Conservation (phyloP, 1,139 yeast species). For the Scheffersomyces stambukii region DNA sequence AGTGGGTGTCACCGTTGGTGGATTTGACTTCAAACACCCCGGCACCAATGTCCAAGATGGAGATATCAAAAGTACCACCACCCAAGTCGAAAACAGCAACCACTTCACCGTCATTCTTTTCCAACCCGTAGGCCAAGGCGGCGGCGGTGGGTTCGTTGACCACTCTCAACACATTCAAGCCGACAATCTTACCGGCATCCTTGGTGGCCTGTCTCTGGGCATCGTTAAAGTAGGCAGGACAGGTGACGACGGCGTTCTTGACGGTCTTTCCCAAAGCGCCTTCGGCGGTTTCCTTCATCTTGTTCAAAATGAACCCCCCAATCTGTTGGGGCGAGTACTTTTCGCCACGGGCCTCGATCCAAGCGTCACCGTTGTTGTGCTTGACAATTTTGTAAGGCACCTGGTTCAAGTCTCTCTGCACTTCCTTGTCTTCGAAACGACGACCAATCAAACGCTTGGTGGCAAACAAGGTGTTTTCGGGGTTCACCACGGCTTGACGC, state of each 20-base stretch:
- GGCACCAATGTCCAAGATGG: constrained; percentile 79
- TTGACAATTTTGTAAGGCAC: constrained; percentile 97
- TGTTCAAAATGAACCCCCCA: constrained; percentile 94
- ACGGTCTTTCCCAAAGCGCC: constrained; percentile 81
- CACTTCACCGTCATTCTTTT: constrained; percentile 68
- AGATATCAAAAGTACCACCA: constrained; percentile 88
- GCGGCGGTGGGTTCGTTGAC: constrained; percentile 99
- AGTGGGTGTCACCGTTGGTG: constrained; percentile 86
- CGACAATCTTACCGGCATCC: constrained; percentile 98
- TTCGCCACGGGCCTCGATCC: constrained; percentile 97
- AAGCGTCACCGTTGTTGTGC: constrained; percentile 97
- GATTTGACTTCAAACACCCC: constrained; percentile 88
- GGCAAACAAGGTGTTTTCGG: constrained; percentile 95
- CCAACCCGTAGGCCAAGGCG: constrained; percentile 95
- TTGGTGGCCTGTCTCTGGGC: constrained; percentile 98
- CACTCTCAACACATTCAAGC: constrained; percentile 92
- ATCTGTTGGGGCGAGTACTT: constrained; percentile 93
- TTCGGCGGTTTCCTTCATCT: constrained; percentile 97
- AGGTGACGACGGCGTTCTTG: constrained; percentile 89
- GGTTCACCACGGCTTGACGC: constrained; percentile 98
- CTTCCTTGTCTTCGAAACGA: constrained; percentile 93
- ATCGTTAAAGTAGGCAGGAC: constrained; percentile 97
- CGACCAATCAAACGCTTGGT: constrained; percentile 99
- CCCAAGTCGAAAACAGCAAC: constrained; percentile 86
- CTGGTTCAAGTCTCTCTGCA: constrained; percentile 92